Evolutionary conservation across 345 rosid genomes (phyloP), one percentile per base, ranked within the genome.

Genomic region (Populus simonii): DNA sequence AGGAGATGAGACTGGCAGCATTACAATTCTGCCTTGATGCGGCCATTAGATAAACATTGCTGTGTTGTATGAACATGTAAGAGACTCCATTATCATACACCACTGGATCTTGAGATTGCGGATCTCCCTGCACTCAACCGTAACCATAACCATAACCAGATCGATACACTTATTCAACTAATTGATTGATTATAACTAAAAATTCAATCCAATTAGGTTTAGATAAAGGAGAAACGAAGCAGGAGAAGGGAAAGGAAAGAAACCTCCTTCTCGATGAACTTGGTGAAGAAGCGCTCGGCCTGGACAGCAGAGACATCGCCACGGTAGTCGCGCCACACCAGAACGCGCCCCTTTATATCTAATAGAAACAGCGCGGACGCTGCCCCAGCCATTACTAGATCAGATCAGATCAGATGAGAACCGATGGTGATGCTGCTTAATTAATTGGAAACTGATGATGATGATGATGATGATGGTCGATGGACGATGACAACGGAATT

Each of bases 51-150:
- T 96, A 96, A 75, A 96, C 85, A 76, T 93, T 96, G 85, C 89
- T 92, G 80, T 96, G 99, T 80, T 96, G 98, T 78, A 96, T 86
- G 82, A 90, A 96, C 97, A 96, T 87, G 85, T 96, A 96, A 5
- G 90, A 89, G 57, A 93, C 97, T 77, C 99, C 99, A 79, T 92
- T 91, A 69, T 93, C 99, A 59, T 91, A 91, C 68, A 92, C 97
- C 66, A 93, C 98, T n/a, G 99, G 99, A 90, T 96, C 95, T 83
- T 92, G 97, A 8, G 95, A 91, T 82, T 96, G 94, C 78, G 94
- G 93, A 90, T 96, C 99, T 62, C 97, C 98, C 99, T 96, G 84
- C n/a, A 63, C 41, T 8, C 70, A 76, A 76, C 18, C 25, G 68
- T 2, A 45, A 22, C 45, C 23, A 59, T 25, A 29, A 55, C 22